phyloP scores from a whole-genome alignment of 495 filamentous ascomycete species.

The Hyaloscypha hepaticicola region DNA sequence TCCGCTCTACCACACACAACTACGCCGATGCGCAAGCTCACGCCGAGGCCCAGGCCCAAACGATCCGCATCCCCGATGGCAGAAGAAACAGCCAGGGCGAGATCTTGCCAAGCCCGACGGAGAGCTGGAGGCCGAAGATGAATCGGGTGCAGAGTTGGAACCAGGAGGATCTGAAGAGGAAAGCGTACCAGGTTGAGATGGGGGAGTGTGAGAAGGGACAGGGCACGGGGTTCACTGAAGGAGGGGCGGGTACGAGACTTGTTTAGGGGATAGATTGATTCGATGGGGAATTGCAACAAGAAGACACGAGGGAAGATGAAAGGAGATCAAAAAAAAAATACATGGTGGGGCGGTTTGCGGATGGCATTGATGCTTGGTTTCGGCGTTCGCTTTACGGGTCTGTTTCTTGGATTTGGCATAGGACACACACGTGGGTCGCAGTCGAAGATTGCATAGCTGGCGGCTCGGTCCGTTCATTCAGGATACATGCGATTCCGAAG shows the following conservation, averaged over 20 bases:
- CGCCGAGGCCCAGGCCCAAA: background rate
- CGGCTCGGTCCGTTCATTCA: background rate
- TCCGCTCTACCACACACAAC: background rate
- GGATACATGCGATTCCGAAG: background rate
- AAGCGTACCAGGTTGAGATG: constrained; percentile 5
- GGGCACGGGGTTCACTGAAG: constrained; percentile 21
- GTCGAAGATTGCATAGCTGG: background rate
- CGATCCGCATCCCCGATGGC: constrained; percentile 18
- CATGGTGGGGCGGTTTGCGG: background rate
- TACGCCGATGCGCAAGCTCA: background rate
- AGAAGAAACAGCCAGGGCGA: constrained; percentile 26
- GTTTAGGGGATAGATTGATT: background rate
- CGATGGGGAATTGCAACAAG: background rate
- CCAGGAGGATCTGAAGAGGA: constrained; percentile 46
- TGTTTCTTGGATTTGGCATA: background rate
- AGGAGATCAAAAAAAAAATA: background rate
- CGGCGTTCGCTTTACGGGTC: background rate
- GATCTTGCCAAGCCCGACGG: constrained; percentile 21
- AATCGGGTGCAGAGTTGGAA: constrained; percentile 46
- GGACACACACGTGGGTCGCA: background rate
- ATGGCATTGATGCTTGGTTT: background rate
- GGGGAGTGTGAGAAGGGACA: background rate
- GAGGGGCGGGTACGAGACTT: constrained; percentile 2
- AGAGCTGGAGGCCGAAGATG: constrained; percentile 45
- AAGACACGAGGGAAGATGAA: background rate